Evolutionary conservation across 2,329 filamentous ascomycete genomes (phyloP).

Genomic region (Chalaropsis ovoidea): DNA sequence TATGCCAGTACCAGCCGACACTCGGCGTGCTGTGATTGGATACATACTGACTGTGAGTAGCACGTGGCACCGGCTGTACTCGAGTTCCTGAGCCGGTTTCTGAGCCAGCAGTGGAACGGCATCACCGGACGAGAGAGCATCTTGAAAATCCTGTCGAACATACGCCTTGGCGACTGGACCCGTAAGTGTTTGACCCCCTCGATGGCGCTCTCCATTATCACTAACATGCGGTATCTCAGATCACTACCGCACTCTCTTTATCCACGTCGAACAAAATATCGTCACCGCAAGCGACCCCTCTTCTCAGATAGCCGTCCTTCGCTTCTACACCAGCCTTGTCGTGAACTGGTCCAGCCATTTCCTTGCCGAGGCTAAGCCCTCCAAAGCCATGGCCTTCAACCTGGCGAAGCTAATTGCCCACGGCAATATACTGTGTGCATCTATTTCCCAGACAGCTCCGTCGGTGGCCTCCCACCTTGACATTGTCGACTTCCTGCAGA

Average conservation of each 20-base stretch:
- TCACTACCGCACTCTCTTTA: constrained; percentile 41
- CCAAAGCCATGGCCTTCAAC: constrained; percentile 33
- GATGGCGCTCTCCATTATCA: constrained; percentile 34
- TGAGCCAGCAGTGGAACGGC: constrained; percentile 52
- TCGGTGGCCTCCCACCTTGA: constrained; percentile 40
- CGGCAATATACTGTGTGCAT: constrained; percentile 47
- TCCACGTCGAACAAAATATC: constrained; percentile 43
- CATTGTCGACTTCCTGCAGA: constrained; percentile 61
- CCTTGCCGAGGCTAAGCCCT: constrained; percentile 34
- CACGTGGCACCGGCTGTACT: constrained; percentile 41
- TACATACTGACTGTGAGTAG: constrained; percentile 29
- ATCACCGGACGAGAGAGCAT: constrained; percentile 43
- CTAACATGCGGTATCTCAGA: constrained; percentile 37
- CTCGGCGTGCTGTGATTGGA: background rate
- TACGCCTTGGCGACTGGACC: constrained; percentile 46
- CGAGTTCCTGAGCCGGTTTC: constrained; percentile 43
- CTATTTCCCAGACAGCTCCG: constrained; percentile 46
- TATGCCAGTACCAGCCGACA: background rate
- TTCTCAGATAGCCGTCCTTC: constrained; percentile 51
- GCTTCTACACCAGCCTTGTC: constrained; percentile 58
- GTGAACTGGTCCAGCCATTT: constrained; percentile 47
- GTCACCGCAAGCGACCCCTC: constrained; percentile 38
- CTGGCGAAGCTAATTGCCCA: constrained; percentile 39
- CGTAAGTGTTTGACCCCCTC: constrained; percentile 35
- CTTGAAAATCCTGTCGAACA: constrained; percentile 48